Percentiles rank a stretch among this genome's conserved stretches.
phyloP scores from a whole-genome alignment of 2,329 filamentous ascomycete genomes.

The Talaromyces pinophilus region DNA sequence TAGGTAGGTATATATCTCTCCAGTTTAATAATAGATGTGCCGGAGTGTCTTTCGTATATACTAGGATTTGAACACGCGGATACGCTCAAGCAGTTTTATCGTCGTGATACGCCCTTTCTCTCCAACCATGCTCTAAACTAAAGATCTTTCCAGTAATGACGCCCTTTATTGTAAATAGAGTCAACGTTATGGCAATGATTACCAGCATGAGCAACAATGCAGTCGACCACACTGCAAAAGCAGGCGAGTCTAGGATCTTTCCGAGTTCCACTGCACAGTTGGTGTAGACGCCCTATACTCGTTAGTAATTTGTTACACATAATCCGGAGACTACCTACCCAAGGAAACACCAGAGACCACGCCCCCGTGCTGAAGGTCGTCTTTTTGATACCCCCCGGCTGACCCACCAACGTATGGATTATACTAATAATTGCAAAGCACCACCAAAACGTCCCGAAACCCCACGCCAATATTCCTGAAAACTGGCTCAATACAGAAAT shows the following conservation, averaged over 20 bases:
- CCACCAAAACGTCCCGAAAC: conserved; percentile 47
- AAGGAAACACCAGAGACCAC: conserved; percentile 45
- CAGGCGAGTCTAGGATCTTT: conserved; percentile 40
- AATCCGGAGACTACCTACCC: conserved; percentile 32
- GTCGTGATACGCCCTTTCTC: not conserved
- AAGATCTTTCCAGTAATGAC: conserved; percentile 35
- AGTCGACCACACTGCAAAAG: conserved; percentile 44
- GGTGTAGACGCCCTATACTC: conserved; percentile 41
- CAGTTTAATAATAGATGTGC: not conserved
- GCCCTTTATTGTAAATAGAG: conserved; percentile 36
- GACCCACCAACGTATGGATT: conserved; percentile 29
- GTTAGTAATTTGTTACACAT: not conserved
- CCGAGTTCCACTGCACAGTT: conserved; percentile 43
- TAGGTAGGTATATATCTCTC: no score
- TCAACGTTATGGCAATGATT: conserved; percentile 36
- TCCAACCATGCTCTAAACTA: conserved; percentile 20
- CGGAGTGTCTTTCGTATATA: not conserved
- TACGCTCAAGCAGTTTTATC: not conserved
- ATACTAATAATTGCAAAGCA: conserved; percentile 43
- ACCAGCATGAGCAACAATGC: conserved; percentile 39
- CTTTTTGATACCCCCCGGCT: conserved; percentile 27
- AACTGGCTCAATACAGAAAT: conserved; percentile 42
- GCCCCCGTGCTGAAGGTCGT: conserved; percentile 35
- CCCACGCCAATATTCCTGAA: conserved; percentile 43
- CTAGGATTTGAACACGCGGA: not conserved